Conservation (phyloP, 2,329 filamentous ascomycete genomes). For the Aspergillus nomiae region DNA sequence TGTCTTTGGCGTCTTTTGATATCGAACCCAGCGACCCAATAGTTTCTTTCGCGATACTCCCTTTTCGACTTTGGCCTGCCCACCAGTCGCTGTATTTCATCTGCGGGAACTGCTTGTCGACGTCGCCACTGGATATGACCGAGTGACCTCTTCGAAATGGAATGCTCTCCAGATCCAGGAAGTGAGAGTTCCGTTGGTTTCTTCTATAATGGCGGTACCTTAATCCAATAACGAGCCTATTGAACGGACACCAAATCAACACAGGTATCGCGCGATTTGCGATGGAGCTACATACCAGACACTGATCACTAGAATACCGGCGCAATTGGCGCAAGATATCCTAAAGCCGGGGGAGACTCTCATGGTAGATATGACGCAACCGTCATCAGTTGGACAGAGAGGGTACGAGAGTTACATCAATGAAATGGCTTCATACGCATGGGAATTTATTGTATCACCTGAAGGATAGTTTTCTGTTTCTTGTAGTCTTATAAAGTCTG, state of each 20-base stretch:
- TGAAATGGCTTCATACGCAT: slow-evolving; percentile 1
- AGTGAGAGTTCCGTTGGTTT: background rate
- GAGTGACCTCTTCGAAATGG: slow-evolving; percentile 6
- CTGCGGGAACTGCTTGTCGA: slow-evolving; percentile 18
- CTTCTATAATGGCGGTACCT: slow-evolving; percentile 6
- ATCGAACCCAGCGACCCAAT: background rate
- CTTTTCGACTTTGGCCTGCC: slow-evolving; percentile 1
- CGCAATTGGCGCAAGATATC: slow-evolving; percentile 21
- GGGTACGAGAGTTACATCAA: background rate
- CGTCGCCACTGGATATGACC: slow-evolving; percentile 11
- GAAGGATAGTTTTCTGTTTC: background rate
- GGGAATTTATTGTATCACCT: background rate
- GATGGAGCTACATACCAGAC: slow-evolving; percentile 16
- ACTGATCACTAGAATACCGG: slow-evolving; percentile 19
- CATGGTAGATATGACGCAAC: slow-evolving; percentile 3
- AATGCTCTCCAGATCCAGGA: slow-evolving; percentile 16
- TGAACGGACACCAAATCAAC: background rate
- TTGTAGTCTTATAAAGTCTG: background rate
- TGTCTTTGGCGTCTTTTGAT: background rate
- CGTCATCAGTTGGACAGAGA: background rate
- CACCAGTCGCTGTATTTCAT: slow-evolving; percentile 18
- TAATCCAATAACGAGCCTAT: slow-evolving; percentile 16
- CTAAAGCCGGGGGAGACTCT: slow-evolving; percentile 15
- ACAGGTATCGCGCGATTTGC: background rate
- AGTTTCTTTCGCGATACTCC: background rate